Evolutionary conservation across 352 stramenopile genomes (phyloP).

Genomic region (Elongisporangium senticosum): DNA sequence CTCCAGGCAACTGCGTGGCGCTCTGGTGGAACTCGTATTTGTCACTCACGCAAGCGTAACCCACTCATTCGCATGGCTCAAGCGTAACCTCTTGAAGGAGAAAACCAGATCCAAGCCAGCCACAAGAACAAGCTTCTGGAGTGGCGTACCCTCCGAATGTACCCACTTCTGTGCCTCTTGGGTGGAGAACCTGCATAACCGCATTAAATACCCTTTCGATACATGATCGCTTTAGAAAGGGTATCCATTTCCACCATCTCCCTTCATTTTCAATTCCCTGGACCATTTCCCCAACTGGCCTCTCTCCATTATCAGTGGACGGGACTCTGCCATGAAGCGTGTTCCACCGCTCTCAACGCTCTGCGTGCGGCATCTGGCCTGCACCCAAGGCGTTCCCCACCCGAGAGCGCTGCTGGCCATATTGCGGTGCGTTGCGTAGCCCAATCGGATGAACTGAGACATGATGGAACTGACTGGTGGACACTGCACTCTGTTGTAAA

Average conservation of each 20-base stretch:
- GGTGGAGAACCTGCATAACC: background rate
- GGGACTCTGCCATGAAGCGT: constrained; percentile 5
- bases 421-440: constrained; percentile 36
- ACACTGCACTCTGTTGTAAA: background rate
- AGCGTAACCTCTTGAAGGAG: background rate
- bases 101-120: constrained; percentile 7
- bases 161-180: background rate
- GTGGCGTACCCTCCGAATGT: background rate
- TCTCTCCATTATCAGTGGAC: constrained; percentile 10
- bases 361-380: constrained; percentile 50
- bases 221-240: background rate
- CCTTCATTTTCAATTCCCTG: constrained; percentile 8
- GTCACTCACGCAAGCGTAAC: constrained; percentile 50
- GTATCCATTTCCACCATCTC: constrained; percentile 7
- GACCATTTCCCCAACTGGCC: constrained; percentile 9
- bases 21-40: constrained; percentile 82
- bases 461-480: background rate
- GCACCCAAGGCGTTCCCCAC: constrained; percentile 33
- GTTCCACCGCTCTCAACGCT: constrained; percentile 52
- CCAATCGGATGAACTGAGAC: background rate
- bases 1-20: constrained; percentile 53
- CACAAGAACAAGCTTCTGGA: background rate
- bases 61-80: background rate
- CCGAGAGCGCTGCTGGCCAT: constrained; percentile 43
- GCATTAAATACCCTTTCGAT: background rate